Conservation (phyloP, 495 filamentous ascomycete genomes). For the Tuber umbilicatum region DNA sequence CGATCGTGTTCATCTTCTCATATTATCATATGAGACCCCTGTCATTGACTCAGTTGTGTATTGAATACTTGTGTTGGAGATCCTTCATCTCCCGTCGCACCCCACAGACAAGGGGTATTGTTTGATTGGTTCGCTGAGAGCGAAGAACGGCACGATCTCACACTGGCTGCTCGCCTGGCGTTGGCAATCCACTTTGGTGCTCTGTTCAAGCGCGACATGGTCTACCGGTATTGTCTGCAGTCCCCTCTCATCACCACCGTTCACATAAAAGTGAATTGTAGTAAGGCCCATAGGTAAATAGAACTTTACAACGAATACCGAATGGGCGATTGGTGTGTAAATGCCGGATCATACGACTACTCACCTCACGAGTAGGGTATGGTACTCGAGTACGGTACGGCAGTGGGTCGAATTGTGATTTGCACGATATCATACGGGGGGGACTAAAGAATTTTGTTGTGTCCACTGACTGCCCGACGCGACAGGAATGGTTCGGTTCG, state of each 20-base stretch:
- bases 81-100: not conserved
- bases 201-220: not conserved
- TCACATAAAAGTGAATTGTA: not conserved
- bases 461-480: not conserved
- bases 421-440: not conserved
- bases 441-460: not conserved
- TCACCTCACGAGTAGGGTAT: not conserved
- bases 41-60: not conserved
- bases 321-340: not conserved
- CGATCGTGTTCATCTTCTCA: not conserved
- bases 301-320: not conserved
- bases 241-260: not conserved
- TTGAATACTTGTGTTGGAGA: not conserved
- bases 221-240: not conserved
- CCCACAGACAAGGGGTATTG: not conserved
- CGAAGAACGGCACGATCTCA: not conserved
- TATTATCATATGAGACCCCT: not conserved
- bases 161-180: not conserved
- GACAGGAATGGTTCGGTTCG: not conserved
- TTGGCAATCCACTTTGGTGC: not conserved
- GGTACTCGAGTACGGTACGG: too few relatives aligned
- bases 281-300: not conserved
- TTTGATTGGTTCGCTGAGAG: not conserved
- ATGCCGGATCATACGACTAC: not conserved
- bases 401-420: not conserved